Evolutionary conservation across 116 monocot genomes (phyloP), one percentile per base, ranked within the genome.

Genomic region (Trichopus zeylanicus): DNA sequence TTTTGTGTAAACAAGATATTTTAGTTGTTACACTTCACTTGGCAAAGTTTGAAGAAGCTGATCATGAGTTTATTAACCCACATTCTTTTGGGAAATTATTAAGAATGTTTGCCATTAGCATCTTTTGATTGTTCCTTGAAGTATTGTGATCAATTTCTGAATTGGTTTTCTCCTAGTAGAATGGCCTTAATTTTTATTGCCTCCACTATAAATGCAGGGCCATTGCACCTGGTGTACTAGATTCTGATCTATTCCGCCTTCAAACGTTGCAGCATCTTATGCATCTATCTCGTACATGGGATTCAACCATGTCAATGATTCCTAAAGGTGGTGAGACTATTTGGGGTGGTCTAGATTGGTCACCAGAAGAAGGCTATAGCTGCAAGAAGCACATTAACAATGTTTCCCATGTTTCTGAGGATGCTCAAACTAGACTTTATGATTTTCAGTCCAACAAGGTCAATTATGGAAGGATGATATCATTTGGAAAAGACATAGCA

Each of bases 211-310:
- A n/a, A 57, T 57, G 3, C 66, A 97, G 97, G 65, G 81, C 86
- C 6, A 87, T 95, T 53, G 86, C 90, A 70, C 95, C 95, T 56
- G 97, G 91, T 28, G 79, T 97, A 13, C 57, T 97, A 46, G 87
- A 90, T 56, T 84, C 70, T 53, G 87, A 97, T 59, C 74, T 81
- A 23, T 67, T 97, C 64, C 84, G 90, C 38, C 66, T 90, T 61
- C 90, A 90, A 25, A 97, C 97, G 0, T 69, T 97, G 34, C 87
- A 75, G 26, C 87, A 87, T 75, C 67, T 77, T n/a, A 91, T 97
- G 91, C 81, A 77, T 26, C 81, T 97, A 79, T 87, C 79, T 47
- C 87, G 97, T n/a, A 91, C 97, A 33, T 97, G 97, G 97, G 97
- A 97, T 70, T 81, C 97, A 61, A 87, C 84, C 11, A 91, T 97